phyloP scores from a whole-genome alignment of 108 stramenopile genomes.

The Cyclotella atomus region DNA sequence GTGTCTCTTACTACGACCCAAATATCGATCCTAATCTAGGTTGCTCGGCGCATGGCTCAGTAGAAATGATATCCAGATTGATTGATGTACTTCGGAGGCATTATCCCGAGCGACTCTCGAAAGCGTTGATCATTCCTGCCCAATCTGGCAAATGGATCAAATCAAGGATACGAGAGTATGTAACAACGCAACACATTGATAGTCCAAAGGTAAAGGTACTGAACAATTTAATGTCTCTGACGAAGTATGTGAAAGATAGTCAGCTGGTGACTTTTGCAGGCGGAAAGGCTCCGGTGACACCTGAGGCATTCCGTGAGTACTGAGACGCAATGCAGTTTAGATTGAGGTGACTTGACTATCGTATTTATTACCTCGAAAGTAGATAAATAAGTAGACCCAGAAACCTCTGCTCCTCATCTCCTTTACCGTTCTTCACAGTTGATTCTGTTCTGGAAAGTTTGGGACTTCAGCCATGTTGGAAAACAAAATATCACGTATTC shows the following conservation, averaged over 20 bases:
- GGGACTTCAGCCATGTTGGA: conserved; percentile 77
- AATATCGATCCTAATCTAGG: conserved; percentile 46
- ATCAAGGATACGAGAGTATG: conserved; percentile 22
- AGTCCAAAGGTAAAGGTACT: conserved; percentile 47
- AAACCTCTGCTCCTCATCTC: no score
- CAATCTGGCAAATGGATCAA: conserved; percentile 36
- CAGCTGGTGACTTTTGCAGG: conserved; percentile 58
- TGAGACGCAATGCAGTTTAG: no score
- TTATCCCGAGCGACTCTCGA: conserved; percentile 69
- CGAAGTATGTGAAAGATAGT: conserved; percentile 45
- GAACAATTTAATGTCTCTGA: conserved; percentile 37
- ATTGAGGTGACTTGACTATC: no score
- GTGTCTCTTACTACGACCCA: conserved; percentile 26
- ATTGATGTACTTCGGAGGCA: conserved; percentile 45
- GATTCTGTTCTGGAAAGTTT: conserved; percentile 79
- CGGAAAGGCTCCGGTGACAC: conserved; percentile 21
- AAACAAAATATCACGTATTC: conserved; percentile 76
- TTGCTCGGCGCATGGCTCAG: conserved; percentile 60
- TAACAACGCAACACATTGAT: conserved; percentile 32
- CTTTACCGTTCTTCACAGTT: conserved; percentile 42
- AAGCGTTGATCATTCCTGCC: conserved; percentile 57
- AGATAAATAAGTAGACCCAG: no score
- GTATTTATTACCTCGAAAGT: no score
- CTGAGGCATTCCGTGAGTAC: neutral
- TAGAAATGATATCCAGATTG: conserved; percentile 39